Percentiles rank a stretch among this genome's conserved stretches.
These are phyloP conservation scores for Rhododendron ferrugineum DNA, from an alignment of 148 eudicot genomes.

Conservation along the genomic window DNA sequence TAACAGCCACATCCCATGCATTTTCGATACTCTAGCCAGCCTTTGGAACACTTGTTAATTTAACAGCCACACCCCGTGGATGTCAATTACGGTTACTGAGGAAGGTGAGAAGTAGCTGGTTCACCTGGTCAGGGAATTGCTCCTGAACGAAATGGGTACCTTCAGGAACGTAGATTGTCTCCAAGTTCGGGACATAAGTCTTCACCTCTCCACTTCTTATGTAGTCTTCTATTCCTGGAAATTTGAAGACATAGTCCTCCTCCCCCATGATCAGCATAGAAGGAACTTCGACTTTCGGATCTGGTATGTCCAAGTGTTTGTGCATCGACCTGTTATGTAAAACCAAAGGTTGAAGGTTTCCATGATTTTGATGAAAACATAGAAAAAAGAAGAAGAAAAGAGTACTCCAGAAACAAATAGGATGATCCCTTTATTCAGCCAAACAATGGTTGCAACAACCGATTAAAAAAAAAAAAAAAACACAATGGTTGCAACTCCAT, in stretches of 20 bases:
- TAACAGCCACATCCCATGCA: background rate
- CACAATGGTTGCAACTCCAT: background rate
- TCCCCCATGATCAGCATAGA: constrained; percentile 30
- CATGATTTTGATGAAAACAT: background rate
- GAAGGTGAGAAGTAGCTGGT: constrained; percentile 29
- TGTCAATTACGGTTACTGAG: constrained; percentile 19
- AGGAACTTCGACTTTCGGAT: constrained; percentile 32
- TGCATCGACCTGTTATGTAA: constrained; percentile 7
- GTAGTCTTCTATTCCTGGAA: constrained; percentile 37
- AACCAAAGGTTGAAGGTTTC: background rate
- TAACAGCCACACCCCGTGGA: background rate
- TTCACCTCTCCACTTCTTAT: constrained; percentile 29
- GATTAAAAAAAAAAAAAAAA: background rate
- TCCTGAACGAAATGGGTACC: constrained; percentile 44
- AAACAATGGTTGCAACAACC: background rate
- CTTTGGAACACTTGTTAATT: background rate
- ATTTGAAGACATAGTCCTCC: constrained; percentile 30
- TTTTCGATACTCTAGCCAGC: background rate
- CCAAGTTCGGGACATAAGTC: constrained; percentile 30
- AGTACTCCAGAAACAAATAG: background rate
- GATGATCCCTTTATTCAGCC: background rate
- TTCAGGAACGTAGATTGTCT: constrained; percentile 26
- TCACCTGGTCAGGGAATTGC: constrained; percentile 38
- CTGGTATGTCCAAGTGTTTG: background rate
- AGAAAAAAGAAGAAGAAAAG: no score